Evolutionary conservation across 257 asterid genomes (phyloP).

Genomic region (Ligustrum vulgare): DNA sequence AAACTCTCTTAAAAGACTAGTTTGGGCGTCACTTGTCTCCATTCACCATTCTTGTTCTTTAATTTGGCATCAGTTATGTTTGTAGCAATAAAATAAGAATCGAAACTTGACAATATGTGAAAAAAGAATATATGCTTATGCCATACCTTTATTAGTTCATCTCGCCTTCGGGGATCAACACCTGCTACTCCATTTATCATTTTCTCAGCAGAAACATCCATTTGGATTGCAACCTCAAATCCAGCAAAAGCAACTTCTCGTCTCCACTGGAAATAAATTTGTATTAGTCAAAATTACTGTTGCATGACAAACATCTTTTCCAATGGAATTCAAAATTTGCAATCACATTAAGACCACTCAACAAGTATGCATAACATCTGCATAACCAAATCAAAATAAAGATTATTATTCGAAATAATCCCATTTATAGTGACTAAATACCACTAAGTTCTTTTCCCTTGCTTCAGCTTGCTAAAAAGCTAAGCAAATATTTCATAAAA

Average conservation of each 20-base stretch:
- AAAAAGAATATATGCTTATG: conserved; percentile 3
- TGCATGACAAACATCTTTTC: background rate
- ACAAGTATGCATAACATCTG: background rate
- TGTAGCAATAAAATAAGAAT: no score
- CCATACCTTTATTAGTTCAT: conserved; percentile 79
- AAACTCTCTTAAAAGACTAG: no score
- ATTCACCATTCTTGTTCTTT: no score
- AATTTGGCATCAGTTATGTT: no score
- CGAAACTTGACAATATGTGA: background rate
- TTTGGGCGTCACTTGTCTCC: no score
- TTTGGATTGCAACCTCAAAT: conserved; percentile 90
- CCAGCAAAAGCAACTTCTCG: conserved; percentile 99
- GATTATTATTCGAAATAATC: background rate
- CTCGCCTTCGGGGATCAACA: conserved; percentile 71
- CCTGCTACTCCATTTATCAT: conserved; percentile 90
- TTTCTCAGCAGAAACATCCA: conserved; percentile 91
- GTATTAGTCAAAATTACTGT: background rate
- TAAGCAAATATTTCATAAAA: no score
- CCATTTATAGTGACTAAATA: background rate
- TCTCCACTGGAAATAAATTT: conserved; percentile 66
- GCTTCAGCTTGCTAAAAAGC: background rate
- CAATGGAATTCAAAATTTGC: conserved; percentile 4
- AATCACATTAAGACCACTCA: conserved; percentile 9
- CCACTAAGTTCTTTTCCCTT: background rate
- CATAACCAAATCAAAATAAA: background rate